Evolutionary conservation across 169 alveolate genomes (phyloP).

Genomic region (Cryptosporidium canis): DNA sequence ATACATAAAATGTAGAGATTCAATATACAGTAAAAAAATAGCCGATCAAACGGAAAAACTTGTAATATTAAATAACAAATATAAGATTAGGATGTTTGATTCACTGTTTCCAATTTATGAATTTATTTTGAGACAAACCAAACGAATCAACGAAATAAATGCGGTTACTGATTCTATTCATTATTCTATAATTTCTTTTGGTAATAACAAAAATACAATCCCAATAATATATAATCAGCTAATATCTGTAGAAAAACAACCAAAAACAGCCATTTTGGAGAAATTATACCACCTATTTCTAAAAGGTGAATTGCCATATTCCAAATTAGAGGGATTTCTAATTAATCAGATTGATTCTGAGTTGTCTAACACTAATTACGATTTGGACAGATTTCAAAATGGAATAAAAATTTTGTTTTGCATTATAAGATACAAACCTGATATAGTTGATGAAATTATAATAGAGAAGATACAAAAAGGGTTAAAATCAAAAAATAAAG

Average conservation of each 20-base stretch:
- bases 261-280: not conserved
- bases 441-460: constrained; percentile 38
- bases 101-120: constrained; percentile 20
- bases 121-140: not conserved
- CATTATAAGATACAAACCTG: constrained; percentile 50
- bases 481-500: constrained; percentile 5
- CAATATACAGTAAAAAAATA: not conserved
- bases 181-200: constrained; percentile 13
- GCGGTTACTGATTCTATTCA: not conserved
- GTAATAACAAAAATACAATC: constrained; percentile 29
- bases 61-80: not conserved
- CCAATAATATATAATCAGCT: constrained; percentile 37
- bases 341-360: constrained; percentile 23
- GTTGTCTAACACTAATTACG: not conserved
- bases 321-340: constrained; percentile 28
- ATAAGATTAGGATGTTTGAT: constrained; percentile 28
- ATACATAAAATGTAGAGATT: not conserved
- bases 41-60: not conserved
- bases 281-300: constrained; percentile 1
- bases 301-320: constrained; percentile 64
- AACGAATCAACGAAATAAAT: not conserved
- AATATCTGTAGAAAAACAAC: not conserved
- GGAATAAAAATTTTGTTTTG: constrained; percentile 28
- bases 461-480: constrained; percentile 53
- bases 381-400: not conserved